Evolutionary conservation across 140 eudicot species (phyloP), one percentile per base, ranked within the genome.

Genomic region (Senecio squalidus): DNA sequence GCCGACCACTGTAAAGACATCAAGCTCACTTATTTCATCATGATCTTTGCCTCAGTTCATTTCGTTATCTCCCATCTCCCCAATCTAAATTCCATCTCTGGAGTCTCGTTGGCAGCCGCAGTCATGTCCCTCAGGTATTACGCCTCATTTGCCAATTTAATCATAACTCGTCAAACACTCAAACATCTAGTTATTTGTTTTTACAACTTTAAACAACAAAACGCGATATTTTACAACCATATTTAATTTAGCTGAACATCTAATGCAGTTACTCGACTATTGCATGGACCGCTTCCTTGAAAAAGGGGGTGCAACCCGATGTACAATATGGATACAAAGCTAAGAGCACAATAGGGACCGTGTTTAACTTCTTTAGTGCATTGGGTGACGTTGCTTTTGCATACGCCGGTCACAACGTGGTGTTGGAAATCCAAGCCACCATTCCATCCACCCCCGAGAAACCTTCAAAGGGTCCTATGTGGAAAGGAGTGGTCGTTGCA

Each of bases 341-440:
- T 0, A 50, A 20, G 33, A 73, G 46, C 28, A 45, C 76, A 11
- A 14, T 58, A 0, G 90, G 86, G 33, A 76, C 66, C 3, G 79
- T 78, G 29, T 85, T 85, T 33, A 53, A 70, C 78, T 85, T 85
- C 80, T 79, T 85, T 72, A 66, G 80, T 34, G 89, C 86, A 20
- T 56, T 85, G 68, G 95, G 95, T 6, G 90, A 82, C 11, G 90
- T 84, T 38, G 96, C 94, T 1, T 88, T 88, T 31, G 90, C 90
- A n/a, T 88, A 88, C 29, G 96, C 96, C 1, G 96, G 94, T 30
- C 96, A 84, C 84, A 88, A 88, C 47, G 96, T 84, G 63, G 96
- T 88, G 58, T 68, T 88, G 79, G 96, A 84, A 64, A 88, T 67
- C 58, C 79, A 76, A 68, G 86, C 86, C 63, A 80, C 82, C 1